These are phyloP conservation scores for Termitomyces sp. DNA, from an alignment of 768 basidiomycete genomes.

Conservation along the genomic window DNA sequence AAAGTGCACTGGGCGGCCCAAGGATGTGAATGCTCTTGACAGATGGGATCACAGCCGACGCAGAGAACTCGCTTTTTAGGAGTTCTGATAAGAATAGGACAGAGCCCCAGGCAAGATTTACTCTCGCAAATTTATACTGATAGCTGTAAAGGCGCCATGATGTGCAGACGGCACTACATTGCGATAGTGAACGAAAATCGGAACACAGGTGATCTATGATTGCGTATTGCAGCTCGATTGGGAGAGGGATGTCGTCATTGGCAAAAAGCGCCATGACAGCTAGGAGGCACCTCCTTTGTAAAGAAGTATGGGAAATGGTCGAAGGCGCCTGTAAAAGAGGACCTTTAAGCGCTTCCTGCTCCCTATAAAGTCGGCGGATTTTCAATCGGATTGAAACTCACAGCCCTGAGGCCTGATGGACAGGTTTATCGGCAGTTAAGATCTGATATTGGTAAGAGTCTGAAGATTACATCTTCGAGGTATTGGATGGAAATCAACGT, in stretches of 20 bases:
- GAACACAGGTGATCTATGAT: constrained; percentile 16
- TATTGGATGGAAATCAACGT: neutral
- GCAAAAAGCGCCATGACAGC: neutral
- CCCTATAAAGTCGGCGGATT: constrained; percentile 6
- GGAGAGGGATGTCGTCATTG: constrained; percentile 6
- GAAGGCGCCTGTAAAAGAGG: neutral
- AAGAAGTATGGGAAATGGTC: neutral
- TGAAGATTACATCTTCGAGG: neutral
- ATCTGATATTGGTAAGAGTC: neutral
- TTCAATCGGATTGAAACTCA: neutral
- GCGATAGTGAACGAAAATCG: constrained; percentile 9
- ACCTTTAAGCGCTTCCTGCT: neutral
- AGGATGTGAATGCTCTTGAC: constrained; percentile 10
- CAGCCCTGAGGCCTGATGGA: constrained; percentile 2
- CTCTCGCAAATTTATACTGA: constrained; percentile 13
- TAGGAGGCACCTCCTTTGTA: neutral
- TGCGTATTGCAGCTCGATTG: constrained; percentile 18
- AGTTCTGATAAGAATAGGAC: constrained; percentile 12
- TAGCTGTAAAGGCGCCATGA: constrained; percentile 19
- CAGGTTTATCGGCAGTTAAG: neutral
- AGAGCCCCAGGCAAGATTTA: constrained; percentile 12
- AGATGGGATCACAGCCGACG: constrained; percentile 13
- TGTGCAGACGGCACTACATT: constrained; percentile 16
- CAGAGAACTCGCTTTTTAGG: constrained; percentile 14
- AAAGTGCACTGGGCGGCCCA: constrained; percentile 1